These are phyloP conservation scores for Phytophthora boehmeriae DNA, from an alignment of 352 stramenopile genomes.

Conservation along the genomic window DNA sequence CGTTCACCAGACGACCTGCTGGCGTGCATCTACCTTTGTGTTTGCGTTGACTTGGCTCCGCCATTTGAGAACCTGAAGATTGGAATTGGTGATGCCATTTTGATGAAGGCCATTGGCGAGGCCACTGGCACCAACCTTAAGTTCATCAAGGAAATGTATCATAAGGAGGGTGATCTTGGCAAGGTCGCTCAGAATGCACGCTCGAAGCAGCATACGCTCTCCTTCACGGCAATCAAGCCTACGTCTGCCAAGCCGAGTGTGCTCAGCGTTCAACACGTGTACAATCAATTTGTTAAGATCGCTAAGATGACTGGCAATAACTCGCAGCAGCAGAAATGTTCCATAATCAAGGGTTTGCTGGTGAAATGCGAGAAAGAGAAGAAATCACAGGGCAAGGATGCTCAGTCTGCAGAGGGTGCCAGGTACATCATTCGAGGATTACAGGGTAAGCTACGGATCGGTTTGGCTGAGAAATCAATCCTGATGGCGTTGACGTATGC, in stretches of 20 bases:
- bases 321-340: conserved; percentile 97
- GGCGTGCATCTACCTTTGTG: conserved; percentile 91
- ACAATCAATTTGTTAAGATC: conserved; percentile 93
- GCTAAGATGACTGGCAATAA: conserved; percentile 95
- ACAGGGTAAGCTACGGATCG: conserved; percentile 98
- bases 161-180: conserved; percentile 97
- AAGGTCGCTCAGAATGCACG: conserved; percentile 95
- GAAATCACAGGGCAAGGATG: conserved; percentile 51
- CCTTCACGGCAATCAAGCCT: conserved; percentile 77
- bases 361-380: conserved; percentile 91
- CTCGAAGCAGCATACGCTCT: conserved; percentile 94
- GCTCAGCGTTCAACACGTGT: conserved; percentile 90
- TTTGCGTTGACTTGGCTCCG: conserved; percentile 93
- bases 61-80: conserved; percentile 98
- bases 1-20: conserved; percentile 85
- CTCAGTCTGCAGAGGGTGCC: conserved; percentile 82
- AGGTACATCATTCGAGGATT: conserved; percentile 99
- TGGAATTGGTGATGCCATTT: conserved; percentile 97
- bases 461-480: conserved; percentile 97
- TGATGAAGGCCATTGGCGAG: conserved; percentile 97
- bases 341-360: conserved; percentile 97
- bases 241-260: conserved; percentile 55
- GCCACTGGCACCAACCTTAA: conserved; percentile 91
- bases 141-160: conserved; percentile 96
- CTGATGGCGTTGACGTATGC: conserved; percentile 97